Conservation (phyloP, 2,329 filamentous ascomycete genomes). For the Chalara sp. region DNA sequence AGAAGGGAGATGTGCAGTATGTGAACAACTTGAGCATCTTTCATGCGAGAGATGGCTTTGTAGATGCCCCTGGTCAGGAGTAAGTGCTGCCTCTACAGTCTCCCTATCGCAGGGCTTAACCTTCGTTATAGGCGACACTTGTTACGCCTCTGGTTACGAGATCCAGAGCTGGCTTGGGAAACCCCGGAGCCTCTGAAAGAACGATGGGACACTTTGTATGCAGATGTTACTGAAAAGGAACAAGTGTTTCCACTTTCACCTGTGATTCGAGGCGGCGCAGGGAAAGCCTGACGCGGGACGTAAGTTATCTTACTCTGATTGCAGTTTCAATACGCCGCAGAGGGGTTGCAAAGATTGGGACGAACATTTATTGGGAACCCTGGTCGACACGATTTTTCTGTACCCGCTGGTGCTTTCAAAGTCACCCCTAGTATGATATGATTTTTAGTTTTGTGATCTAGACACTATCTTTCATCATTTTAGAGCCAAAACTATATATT, state of each 20-base stretch:
- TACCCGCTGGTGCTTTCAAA: too few species aligned
- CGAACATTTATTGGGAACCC: too few species aligned
- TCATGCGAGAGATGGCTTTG: slow-evolving; percentile 38
- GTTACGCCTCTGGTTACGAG: slow-evolving; percentile 38
- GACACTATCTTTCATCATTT: too few species aligned
- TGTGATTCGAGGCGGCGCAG: slow-evolving; percentile 23
- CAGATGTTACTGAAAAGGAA: slow-evolving; percentile 41
- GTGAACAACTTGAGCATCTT: slow-evolving; percentile 41
- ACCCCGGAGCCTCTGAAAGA: slow-evolving; percentile 30
- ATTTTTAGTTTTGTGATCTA: too few species aligned
- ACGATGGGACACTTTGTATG: slow-evolving; percentile 46
- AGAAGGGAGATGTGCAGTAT: slow-evolving; percentile 36
- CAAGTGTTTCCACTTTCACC: slow-evolving; percentile 52
- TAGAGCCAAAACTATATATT: too few species aligned
- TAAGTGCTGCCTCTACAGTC: slow-evolving; percentile 10
- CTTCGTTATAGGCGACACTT: slow-evolving; percentile 30
- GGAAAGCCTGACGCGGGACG: background rate
- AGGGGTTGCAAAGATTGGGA: too few species aligned
- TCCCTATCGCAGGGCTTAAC: background rate
- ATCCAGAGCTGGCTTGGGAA: slow-evolving; percentile 35
- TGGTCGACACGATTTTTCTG: too few species aligned
- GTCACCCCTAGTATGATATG: too few species aligned
- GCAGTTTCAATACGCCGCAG: too few species aligned
- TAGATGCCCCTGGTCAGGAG: slow-evolving; percentile 28
- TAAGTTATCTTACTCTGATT: too few species aligned